phyloP scores from a whole-genome alignment of 768 basidiomycete species.

The Amylocystis lapponica region DNA sequence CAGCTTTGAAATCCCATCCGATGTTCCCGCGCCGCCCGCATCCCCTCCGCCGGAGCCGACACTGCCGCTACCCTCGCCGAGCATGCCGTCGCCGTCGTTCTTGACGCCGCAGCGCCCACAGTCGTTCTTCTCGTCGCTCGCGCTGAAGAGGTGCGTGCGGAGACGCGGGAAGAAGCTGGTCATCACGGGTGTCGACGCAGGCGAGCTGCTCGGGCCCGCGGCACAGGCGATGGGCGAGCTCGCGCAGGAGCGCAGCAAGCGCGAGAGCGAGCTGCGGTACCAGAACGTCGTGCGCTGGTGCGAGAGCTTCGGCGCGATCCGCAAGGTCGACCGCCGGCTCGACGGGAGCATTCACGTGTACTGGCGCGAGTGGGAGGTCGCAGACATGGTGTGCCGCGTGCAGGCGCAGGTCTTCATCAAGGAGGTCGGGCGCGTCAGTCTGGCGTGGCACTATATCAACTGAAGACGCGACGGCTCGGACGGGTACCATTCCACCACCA shows the following conservation, averaged over 20 bases:
- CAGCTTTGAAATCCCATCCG: no score
- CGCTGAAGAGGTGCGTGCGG: slow-evolving; percentile 7
- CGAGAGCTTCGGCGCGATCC: slow-evolving; percentile 20
- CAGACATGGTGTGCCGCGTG: slow-evolving; percentile 24
- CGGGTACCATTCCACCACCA: no score
- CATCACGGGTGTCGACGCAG: slow-evolving; percentile 12
- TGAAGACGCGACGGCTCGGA: no score
- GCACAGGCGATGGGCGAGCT: slow-evolving; percentile 3
- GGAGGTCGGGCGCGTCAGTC: slow-evolving; percentile 22
- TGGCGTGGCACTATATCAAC: slow-evolving; percentile 23
- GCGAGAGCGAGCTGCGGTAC: slow-evolving; percentile 12
- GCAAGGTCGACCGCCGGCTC: slow-evolving; percentile 17
- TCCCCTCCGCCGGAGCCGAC: slow-evolving; percentile 18
- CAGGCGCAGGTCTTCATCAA: slow-evolving; percentile 22
- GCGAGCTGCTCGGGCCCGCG: not conserved
- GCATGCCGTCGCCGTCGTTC: slow-evolving; percentile 20
- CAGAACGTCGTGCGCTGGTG: slow-evolving; percentile 20
- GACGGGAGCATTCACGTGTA: slow-evolving; percentile 24
- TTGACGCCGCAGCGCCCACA: slow-evolving; percentile 13
- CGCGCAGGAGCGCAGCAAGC: slow-evolving; percentile 2
- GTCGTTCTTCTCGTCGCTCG: slow-evolving; percentile 18
- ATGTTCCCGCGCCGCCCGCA: slow-evolving; percentile 13
- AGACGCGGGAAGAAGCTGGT: slow-evolving; percentile 22
- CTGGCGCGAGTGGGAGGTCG: slow-evolving; percentile 23
- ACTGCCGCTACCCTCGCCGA: slow-evolving; percentile 19